A percentile compares a stretch with the other conserved stretches of the same genome.
Conservation (phyloP, 2,329 filamentous ascomycete species). For the Calonectria crousiana region DNA sequence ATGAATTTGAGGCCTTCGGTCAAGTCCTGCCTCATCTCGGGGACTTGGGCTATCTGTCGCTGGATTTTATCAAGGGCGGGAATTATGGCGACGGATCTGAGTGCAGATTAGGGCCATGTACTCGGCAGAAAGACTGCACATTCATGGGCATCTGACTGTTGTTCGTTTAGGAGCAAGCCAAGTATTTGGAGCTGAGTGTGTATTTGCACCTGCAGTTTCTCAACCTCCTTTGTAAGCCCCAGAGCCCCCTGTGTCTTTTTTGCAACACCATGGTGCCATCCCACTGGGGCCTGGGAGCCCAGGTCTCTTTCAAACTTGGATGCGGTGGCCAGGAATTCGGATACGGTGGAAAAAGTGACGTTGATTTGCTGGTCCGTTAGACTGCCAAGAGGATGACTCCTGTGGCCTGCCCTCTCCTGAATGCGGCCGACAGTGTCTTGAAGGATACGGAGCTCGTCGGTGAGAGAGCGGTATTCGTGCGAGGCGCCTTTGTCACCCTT, state of each 20-base stretch:
- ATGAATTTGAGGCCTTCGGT: background rate
- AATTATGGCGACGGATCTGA: background rate
- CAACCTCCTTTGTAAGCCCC: background rate
- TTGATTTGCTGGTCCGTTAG: background rate
- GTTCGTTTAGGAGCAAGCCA: background rate
- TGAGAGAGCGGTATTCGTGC: background rate
- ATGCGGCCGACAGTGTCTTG: background rate
- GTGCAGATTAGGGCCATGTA: background rate
- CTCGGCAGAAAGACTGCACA: background rate
- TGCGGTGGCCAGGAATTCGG: background rate
- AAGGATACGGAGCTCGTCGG: background rate
- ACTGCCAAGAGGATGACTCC: background rate
- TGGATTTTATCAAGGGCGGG: background rate
- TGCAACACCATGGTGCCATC: background rate
- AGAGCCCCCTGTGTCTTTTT: background rate
- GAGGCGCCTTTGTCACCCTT: background rate
- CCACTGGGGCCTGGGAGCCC: background rate
- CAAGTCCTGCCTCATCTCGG: background rate
- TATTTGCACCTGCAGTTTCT: background rate
- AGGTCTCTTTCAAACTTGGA: background rate
- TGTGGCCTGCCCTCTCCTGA: background rate
- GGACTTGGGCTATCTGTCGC: background rate
- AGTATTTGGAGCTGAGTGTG: background rate
- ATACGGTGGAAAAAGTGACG: background rate
- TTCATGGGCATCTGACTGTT: background rate